phyloP scores from a whole-genome alignment of 2,329 filamentous ascomycete genomes.

The Colletotrichum sp. region DNA sequence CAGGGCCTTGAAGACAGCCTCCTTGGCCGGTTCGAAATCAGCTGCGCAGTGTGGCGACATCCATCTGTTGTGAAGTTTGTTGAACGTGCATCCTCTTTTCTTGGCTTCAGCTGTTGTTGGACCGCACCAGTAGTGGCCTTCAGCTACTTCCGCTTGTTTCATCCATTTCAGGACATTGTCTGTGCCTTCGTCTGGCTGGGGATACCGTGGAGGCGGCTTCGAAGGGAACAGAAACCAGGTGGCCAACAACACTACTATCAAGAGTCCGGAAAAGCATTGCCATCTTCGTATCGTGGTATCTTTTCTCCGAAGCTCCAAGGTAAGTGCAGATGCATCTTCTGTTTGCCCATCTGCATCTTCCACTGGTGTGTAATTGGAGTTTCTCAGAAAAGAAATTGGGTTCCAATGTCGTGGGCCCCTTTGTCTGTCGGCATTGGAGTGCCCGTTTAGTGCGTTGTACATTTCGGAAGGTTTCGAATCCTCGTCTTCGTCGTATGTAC shows the following conservation, averaged over 20 bases:
- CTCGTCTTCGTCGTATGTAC: background rate
- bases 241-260: background rate
- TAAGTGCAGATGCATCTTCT: background rate
- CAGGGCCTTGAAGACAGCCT: background rate
- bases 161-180: conserved; percentile 4
- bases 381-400: background rate
- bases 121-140: conserved; percentile 1
- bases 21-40: background rate
- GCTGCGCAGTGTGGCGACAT: background rate
- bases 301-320: background rate
- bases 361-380: background rate
- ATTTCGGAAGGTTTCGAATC: background rate
- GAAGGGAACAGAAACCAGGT: background rate
- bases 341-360: background rate
- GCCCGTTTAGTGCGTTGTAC: background rate
- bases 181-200: background rate
- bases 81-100: background rate
- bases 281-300: background rate
- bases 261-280: background rate
- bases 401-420: background rate
- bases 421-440: background rate
- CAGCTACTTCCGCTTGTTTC: background rate
- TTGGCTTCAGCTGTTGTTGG: background rate
- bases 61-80: conserved; percentile 9
- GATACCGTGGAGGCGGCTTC: background rate